These are phyloP conservation scores for Tieghemiomyces parasiticus DNA, from an alignment of 192 early-diverging fungal species.

Conservation along the genomic window DNA sequence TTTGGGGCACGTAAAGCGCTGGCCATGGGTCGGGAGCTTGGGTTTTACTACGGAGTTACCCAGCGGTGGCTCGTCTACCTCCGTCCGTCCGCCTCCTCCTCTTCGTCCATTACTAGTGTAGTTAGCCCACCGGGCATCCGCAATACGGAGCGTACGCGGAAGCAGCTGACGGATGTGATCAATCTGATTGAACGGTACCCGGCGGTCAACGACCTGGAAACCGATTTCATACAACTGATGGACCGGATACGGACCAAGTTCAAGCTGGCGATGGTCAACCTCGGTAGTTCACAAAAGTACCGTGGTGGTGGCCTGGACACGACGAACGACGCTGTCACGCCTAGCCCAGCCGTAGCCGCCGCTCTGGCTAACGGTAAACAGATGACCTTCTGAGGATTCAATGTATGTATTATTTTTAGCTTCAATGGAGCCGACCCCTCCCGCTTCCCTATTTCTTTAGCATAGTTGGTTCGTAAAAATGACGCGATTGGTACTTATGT, in stretches of 20 bases:
- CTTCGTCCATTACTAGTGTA: neutral
- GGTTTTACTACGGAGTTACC: neutral
- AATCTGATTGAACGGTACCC: neutral
- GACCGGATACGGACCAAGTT: constrained; percentile 2
- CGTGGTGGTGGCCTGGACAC: too few species aligned
- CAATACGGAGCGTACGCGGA: neutral
- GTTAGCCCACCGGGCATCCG: neutral
- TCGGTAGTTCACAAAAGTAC: neutral
- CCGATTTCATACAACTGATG: neutral
- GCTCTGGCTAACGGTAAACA: too few species aligned
- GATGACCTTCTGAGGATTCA: too few species aligned
- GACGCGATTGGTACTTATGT: too few species aligned
- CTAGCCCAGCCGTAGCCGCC: too few species aligned
- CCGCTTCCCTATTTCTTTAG: too few species aligned
- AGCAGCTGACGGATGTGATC: neutral
- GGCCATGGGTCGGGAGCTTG: constrained; percentile 6
- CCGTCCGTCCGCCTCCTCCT: too few species aligned
- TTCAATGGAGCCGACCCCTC: too few species aligned
- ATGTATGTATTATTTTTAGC: too few species aligned
- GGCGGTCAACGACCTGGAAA: neutral
- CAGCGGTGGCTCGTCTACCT: neutral
- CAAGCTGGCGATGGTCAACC: neutral
- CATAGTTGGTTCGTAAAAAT: too few species aligned
- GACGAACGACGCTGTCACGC: too few species aligned
- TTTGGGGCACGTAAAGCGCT: constrained; percentile 5